Conservation (phyloP, 129 eudicot species). For the Mikania micrantha region DNA sequence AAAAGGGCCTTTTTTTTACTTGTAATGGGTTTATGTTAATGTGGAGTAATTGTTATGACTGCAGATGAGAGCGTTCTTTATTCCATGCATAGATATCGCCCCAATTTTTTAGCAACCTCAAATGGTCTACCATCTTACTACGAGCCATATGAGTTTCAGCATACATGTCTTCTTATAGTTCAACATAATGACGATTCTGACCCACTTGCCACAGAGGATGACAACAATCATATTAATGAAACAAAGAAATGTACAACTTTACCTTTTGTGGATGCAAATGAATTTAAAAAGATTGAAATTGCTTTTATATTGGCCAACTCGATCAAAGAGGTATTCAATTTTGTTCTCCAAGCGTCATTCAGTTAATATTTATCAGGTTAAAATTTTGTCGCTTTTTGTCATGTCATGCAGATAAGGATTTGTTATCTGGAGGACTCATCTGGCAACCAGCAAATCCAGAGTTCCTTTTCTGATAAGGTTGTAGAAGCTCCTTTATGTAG, state of each 20-base stretch:
- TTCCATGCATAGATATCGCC: conserved; percentile 83
- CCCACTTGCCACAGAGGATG: conserved; percentile 37
- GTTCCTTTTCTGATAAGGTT: conserved; percentile 1
- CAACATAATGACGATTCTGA: conserved; percentile 31
- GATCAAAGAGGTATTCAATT: conserved; percentile 63
- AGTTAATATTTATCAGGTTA: conserved; percentile 8
- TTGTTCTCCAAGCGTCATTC: not conserved
- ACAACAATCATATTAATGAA: conserved; percentile 19
- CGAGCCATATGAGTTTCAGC: conserved; percentile 53
- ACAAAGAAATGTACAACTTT: conserved; percentile 42
- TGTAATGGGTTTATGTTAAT: not conserved
- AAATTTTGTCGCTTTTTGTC: conserved; percentile 5
- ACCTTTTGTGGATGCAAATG: conserved; percentile 56
- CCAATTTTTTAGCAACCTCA: conserved; percentile 47
- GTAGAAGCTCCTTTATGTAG: conserved; percentile 51
- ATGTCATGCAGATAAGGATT: conserved; percentile 51
- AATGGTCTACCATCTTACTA: conserved; percentile 52
- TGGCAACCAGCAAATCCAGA: conserved; percentile 20
- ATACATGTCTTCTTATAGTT: conserved; percentile 44
- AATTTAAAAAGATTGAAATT: conserved; percentile 40
- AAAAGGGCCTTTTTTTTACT: not conserved
- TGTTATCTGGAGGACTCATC: conserved; percentile 35
- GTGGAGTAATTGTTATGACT: conserved; percentile 6
- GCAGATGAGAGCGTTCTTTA: conserved; percentile 69
- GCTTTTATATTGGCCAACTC: conserved; percentile 47